Evolutionary conservation across 192 early-diverging fungal genomes (phyloP), one percentile per base, ranked within the genome.

Genomic region (Martensiomyces pterosporus): DNA sequence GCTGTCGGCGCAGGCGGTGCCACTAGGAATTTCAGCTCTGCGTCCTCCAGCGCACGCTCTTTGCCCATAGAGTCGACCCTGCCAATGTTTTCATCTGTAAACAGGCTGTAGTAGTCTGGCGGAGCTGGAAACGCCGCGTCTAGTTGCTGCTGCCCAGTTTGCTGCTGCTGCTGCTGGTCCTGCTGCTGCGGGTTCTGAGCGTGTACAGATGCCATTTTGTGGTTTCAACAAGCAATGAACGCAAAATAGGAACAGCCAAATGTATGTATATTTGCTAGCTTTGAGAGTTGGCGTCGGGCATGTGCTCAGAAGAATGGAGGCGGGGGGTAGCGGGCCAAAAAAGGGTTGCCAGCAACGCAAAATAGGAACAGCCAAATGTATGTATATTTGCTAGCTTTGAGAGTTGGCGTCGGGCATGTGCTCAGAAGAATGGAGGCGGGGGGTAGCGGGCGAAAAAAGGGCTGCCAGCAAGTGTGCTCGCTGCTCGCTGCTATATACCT

Each of bases 121-220:
- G 87, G 87, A 4, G 76, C 78, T 9, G 87, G 87, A 50, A 76
- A 85, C 6, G 79, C 76, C 18, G 79, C 47, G 33, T 76, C 74
- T 17, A 70, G 65, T 42, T 65, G 65, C 42, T 65, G 61, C 37
- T 61, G 66, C 3, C 60, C 53, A 24, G 33, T 24, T n/a, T 15
- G 18, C 12, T 32, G 38, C 9, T 18, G 41, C 25, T 55, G 67
- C 4, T 55, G 33, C 38, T 34, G 26, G 18, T 71, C 56, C 13
- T 55, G 54, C 59, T n/a, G n/a, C n/a, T n/a, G n/a, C n/a, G n/a
- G n/a, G n/a, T n/a, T n/a, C n/a, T n/a, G n/a, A n/a, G n/a, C n/a
- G n/a, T n/a, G n/a, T n/a, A n/a, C n/a, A n/a, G n/a, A n/a, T n/a
- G n/a, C n/a, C n/a, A n/a, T n/a, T n/a, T n/a, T n/a, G n/a, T n/a